These are phyloP conservation scores for Dendryphion nanum DNA, from an alignment of 2,329 filamentous ascomycete species.

Conservation along the genomic window DNA sequence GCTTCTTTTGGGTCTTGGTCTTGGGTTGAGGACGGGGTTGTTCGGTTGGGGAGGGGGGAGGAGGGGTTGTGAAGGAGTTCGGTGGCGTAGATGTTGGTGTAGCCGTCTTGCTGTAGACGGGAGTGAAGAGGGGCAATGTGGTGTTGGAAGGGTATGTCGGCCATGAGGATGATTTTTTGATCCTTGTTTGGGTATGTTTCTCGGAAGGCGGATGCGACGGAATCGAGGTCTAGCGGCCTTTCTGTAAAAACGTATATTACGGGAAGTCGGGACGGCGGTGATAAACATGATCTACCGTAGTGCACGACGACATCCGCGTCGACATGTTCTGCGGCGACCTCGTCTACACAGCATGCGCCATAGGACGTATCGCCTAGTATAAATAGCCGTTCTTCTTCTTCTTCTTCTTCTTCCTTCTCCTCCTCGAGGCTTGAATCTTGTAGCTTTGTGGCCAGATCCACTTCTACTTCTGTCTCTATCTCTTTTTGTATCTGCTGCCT, in stretches of 20 bases:
- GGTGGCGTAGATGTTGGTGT: slow-evolving; percentile 67
- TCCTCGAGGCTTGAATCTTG: neutral
- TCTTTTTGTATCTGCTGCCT: slow-evolving; percentile 3
- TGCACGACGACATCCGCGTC: slow-evolving; percentile 90
- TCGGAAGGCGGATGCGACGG: slow-evolving; percentile 61
- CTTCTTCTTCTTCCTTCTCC: slow-evolving; percentile 13
- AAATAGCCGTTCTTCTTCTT: slow-evolving; percentile 59
- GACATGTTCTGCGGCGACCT: slow-evolving; percentile 92
- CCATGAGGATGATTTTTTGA: slow-evolving; percentile 74
- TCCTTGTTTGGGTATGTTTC: slow-evolving; percentile 64
- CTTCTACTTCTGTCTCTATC: slow-evolving; percentile 5
- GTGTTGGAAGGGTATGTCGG: slow-evolving; percentile 81
- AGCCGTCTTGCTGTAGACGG: slow-evolving; percentile 62
- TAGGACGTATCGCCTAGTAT: slow-evolving; percentile 96
- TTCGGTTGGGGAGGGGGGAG: slow-evolving; percentile 81
- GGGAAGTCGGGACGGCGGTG: slow-evolving; percentile 80
- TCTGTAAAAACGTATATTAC: slow-evolving; percentile 89
- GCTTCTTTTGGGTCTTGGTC: slow-evolving; percentile 45
- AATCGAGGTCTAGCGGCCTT: slow-evolving; percentile 63
- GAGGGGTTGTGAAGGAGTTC: slow-evolving; percentile 74
- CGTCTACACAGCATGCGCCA: slow-evolving; percentile 94
- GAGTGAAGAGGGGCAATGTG: slow-evolving; percentile 63
- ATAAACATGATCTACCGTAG: slow-evolving; percentile 89
- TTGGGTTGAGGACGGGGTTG: slow-evolving; percentile 51
- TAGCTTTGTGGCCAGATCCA: slow-evolving; percentile 16